Percentiles rank a stretch among this genome's conserved stretches.
These are phyloP conservation scores for Blastocystis sp. DNA, from an alignment of 352 stramenopile genomes.

Conservation along the genomic window DNA sequence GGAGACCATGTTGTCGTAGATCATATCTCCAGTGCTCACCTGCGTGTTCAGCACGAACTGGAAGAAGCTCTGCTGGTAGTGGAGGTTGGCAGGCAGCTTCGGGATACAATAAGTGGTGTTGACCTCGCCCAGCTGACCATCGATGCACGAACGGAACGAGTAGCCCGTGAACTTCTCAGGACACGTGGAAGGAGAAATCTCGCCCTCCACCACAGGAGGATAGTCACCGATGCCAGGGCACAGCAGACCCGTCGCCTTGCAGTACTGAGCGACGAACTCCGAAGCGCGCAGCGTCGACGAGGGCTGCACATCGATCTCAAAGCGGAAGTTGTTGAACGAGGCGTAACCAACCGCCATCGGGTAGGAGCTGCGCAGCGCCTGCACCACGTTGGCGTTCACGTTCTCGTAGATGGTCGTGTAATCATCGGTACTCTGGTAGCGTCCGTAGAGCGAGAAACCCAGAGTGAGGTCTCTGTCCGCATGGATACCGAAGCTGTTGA, in stretches of 20 bases:
- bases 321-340: not conserved
- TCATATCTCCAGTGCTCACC: not conserved
- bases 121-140: not conserved
- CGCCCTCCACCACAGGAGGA: not conserved
- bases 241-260: not conserved
- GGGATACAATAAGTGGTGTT: not conserved
- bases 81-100: not conserved
- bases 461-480: not conserved
- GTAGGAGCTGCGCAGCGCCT: not conserved
- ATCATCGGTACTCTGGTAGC: not conserved
- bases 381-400: not conserved
- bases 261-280: not conserved
- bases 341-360: not conserved
- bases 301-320: not conserved
- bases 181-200: constrained; percentile 15
- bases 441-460: constrained; percentile 3
- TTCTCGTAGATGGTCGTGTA: not conserved
- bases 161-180: constrained; percentile 4
- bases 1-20: constrained; percentile 2
- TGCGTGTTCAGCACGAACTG: not conserved
- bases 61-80: not conserved
- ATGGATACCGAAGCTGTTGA: constrained; percentile 10
- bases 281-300: not conserved
- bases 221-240: not conserved
- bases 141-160: not conserved